Evolutionary conservation across 345 rosid species (phyloP).

Genomic region (Eutrema yunnanense): DNA sequence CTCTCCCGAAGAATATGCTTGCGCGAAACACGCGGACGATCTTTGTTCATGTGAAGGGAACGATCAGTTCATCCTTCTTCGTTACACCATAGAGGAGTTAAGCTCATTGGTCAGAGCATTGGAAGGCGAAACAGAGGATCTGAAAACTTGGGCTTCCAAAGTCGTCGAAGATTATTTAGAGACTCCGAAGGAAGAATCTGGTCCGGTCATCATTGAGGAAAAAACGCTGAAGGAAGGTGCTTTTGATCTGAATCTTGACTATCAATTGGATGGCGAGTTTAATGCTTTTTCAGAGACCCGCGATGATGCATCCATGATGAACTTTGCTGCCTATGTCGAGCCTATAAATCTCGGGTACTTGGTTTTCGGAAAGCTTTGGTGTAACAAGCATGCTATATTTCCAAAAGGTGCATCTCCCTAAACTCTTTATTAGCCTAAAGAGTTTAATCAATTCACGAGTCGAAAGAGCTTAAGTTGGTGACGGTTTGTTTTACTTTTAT

Average conservation of each 20-base stretch:
- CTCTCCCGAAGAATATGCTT: conserved; percentile 53
- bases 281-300: not conserved
- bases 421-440: not conserved
- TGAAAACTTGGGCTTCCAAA: conserved; percentile 36
- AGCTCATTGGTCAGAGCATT: conserved; percentile 49
- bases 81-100: conserved; percentile 53
- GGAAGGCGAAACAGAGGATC: conserved; percentile 55
- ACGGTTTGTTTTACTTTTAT: not conserved
- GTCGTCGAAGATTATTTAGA: not conserved
- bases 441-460: not conserved
- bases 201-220: not conserved
- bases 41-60: conserved; percentile 55
- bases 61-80: conserved; percentile 41
- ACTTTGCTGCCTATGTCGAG: conserved; percentile 25
- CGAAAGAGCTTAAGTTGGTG: not conserved
- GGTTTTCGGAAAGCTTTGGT: conserved; percentile 52
- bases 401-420: conserved; percentile 49
- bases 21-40: conserved; percentile 49
- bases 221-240: conserved; percentile 22
- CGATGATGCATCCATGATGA: not conserved
- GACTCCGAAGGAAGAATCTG: conserved; percentile 12
- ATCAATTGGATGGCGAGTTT: not conserved
- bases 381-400: conserved; percentile 49
- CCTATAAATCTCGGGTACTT: conserved; percentile 48
- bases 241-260: conserved; percentile 41